Conservation (phyloP, 2,329 filamentous ascomycete genomes). For the Emergomyces orientalis region DNA sequence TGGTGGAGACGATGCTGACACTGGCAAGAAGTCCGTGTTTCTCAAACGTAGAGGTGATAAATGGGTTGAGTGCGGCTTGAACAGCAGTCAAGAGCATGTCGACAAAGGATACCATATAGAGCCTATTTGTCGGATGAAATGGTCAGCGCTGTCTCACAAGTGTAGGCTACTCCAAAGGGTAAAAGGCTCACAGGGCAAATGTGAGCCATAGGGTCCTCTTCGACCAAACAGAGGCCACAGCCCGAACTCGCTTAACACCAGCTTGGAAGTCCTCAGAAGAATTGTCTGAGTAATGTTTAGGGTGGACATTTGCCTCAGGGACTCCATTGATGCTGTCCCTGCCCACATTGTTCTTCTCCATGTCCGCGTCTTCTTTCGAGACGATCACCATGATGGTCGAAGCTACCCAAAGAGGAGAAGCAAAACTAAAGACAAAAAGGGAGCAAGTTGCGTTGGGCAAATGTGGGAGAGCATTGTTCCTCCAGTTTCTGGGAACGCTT, state of each 20-base stretch:
- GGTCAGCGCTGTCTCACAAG: not conserved
- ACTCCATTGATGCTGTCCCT: not conserved
- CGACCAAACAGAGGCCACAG: slow-evolving; percentile 9
- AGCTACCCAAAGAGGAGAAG: not conserved
- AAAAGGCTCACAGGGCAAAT: slow-evolving; percentile 8
- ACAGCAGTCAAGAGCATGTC: slow-evolving; percentile 30
- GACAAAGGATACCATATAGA: slow-evolving; percentile 28
- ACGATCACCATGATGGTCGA: not conserved
- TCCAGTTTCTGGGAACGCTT: not conserved
- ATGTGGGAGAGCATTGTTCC: not conserved
- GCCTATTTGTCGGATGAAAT: not conserved
- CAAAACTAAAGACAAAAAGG: not conserved
- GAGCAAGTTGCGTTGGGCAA: not conserved
- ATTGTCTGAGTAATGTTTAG: not conserved
- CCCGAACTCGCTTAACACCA: slow-evolving; percentile 6
- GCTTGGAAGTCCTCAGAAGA: not conserved
- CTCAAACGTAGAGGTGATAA: slow-evolving; percentile 42
- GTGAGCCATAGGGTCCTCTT: slow-evolving; percentile 8
- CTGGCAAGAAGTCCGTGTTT: slow-evolving; percentile 44
- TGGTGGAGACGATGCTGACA: slow-evolving; percentile 43
- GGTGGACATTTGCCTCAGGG: not conserved
- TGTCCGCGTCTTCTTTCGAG: not conserved
- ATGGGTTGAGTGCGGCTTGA: slow-evolving; percentile 33
- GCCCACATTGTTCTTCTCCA: not conserved
- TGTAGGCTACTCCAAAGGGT: not conserved